These are phyloP conservation scores for Claviceps humidiphila DNA, from an alignment of 2,329 filamentous ascomycete genomes.

Conservation along the genomic window DNA sequence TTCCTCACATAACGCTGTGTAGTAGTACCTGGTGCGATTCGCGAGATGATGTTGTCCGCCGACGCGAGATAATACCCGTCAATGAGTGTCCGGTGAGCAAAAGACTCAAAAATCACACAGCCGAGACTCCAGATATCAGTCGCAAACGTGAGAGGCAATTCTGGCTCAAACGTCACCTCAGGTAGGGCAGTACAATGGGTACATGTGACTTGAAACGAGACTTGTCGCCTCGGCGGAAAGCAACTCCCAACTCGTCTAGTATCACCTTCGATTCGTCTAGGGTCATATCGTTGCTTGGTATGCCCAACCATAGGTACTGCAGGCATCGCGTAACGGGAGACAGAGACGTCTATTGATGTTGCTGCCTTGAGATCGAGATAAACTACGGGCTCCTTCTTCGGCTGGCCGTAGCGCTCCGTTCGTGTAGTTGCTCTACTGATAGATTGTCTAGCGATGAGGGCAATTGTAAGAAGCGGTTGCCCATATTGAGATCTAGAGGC, in stretches of 20 bases:
- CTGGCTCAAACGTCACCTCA: not conserved
- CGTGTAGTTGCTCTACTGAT: slow-evolving; percentile 15
- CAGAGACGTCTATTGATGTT: not conserved
- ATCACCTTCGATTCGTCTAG: not conserved
- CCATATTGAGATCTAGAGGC: slow-evolving; percentile 3
- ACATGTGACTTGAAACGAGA: not conserved
- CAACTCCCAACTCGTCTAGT: not conserved
- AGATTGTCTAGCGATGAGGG: slow-evolving; percentile 11
- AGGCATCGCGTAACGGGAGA: slow-evolving; percentile 3
- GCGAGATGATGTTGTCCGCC: not conserved
- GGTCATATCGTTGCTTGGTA: not conserved
- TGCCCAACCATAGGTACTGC: not conserved
- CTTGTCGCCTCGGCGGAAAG: not conserved
- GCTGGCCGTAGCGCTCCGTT: slow-evolving; percentile 9
- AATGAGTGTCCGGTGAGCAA: not conserved
- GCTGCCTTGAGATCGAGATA: slow-evolving; percentile 10
- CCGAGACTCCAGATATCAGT: not conserved
- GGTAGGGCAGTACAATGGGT: not conserved
- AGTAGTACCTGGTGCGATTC: not conserved
- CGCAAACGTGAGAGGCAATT: not conserved
- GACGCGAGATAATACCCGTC: not conserved
- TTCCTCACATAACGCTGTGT: not conserved
- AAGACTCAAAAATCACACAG: not conserved
- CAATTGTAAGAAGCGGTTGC: slow-evolving; percentile 20
- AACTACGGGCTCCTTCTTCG: slow-evolving; percentile 12